Base-by-base conservation (phyloP, 2,329 filamentous ascomycete genomes). In the Monosporascus cannonballus region DNA sequence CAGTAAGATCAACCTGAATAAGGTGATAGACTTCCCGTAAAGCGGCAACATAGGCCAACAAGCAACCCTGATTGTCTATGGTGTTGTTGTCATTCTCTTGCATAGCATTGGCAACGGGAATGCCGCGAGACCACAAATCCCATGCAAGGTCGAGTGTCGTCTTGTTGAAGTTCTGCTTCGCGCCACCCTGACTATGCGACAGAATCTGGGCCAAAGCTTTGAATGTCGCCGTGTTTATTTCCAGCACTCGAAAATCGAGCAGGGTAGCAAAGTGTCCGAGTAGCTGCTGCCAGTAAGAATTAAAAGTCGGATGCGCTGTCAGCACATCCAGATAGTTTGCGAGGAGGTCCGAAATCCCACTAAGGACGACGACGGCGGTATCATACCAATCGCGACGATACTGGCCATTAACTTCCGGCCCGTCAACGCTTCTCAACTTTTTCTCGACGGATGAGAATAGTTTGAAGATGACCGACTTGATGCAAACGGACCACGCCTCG, bases 1-100 rank as follows among this genome's bases (percentile, higher is more conserved):
- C 73, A 9, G 79, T 79, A 20, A 96, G 73, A 17, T 83, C 79
- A 7, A 76, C 71, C 53, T 86, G 78, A 47, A 90, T 82, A 5
- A 96, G 78, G 1, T 83, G 80, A 64, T 96, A 96, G 1, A 97
- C 78, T 60, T 94, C 86, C 52, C 84, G 76, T 41, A 94, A 80
- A 1, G 87, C 80, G 22, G 85, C 79, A 1, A 94, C 81, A 71
- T 96, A 96, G n/a, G 91, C 88, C 30, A 89, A 73, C n/a, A 93
- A 80, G 11, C 89, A 91, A 52, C 86, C 85, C 65, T 96, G 90
- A 59, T 94, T 95, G 56, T 88, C 80, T 2, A 72, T 71, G 0
- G 74, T 69, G 48, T 76, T 76, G 39, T 78, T 72, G 15, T 72
- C 63, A 18, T 70, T 72, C 63, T 18, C 69, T 64, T 14, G 69